phyloP scores from a whole-genome alignment of 2,329 filamentous ascomycete species.

The Teratosphaeria destructans region DNA sequence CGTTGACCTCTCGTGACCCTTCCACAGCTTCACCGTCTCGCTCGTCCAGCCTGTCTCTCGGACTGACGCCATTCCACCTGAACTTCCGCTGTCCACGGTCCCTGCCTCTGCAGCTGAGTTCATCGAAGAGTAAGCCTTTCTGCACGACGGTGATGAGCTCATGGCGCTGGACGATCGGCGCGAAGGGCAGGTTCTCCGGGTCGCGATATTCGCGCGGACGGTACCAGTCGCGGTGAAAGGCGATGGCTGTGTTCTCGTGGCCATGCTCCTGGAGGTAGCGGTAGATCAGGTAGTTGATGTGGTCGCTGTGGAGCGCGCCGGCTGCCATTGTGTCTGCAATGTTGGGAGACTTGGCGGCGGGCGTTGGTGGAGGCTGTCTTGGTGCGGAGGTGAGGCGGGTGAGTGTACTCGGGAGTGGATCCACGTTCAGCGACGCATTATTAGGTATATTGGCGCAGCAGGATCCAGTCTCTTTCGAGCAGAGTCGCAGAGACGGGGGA shows the following conservation, averaged over 20 bases:
- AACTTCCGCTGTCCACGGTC: slow-evolving; percentile 15
- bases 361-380: neutral
- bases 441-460: neutral
- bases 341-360: neutral
- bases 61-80: slow-evolving; percentile 15
- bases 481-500: neutral
- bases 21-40: slow-evolving; percentile 5
- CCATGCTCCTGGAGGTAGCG: slow-evolving; percentile 41
- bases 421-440: neutral
- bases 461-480: neutral
- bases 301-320: slow-evolving; percentile 43
- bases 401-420: neutral
- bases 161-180: slow-evolving; percentile 47
- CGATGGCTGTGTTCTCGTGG: slow-evolving; percentile 35
- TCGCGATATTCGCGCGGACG: slow-evolving; percentile 33
- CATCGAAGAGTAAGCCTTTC: slow-evolving; percentile 47
- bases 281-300: slow-evolving; percentile 61
- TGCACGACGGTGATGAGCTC: slow-evolving; percentile 53
- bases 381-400: neutral
- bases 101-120: slow-evolving; percentile 18
- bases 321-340: neutral
- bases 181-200: slow-evolving; percentile 52
- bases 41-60: slow-evolving; percentile 13
- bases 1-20: neutral
- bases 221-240: slow-evolving; percentile 53